These are phyloP conservation scores for Plectosphaerella plurivora DNA, from an alignment of 2,329 filamentous ascomycete species.

Conservation along the genomic window DNA sequence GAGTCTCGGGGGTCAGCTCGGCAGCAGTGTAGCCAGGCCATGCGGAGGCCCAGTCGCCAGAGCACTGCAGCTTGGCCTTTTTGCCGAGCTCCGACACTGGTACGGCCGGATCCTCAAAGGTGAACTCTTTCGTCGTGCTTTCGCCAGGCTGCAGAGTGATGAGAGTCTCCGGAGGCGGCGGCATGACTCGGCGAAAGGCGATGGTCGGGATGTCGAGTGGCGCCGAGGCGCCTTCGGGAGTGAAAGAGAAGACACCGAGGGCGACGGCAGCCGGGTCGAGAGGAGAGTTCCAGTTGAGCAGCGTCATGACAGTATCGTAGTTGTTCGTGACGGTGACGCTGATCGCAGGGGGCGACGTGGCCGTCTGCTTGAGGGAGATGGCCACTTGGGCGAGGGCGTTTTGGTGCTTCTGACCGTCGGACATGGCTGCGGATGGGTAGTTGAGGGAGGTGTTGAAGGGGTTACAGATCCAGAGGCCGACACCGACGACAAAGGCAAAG, in stretches of 20 bases:
- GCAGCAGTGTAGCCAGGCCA: constrained; percentile 19
- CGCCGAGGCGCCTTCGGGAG: constrained; percentile 22
- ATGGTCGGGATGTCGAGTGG: constrained; percentile 32
- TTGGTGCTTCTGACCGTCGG: constrained; percentile 1
- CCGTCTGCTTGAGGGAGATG: constrained; percentile 28
- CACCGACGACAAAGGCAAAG: constrained; percentile 2
- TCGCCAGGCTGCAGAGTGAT: constrained; percentile 33
- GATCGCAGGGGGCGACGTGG: constrained; percentile 28
- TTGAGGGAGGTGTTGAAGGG: constrained; percentile 2
- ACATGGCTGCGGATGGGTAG: constrained; percentile 1
- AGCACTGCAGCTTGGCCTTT: constrained; percentile 26
- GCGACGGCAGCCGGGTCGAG: constrained; percentile 36
- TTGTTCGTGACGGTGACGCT: constrained; percentile 34
- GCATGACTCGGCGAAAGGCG: constrained; percentile 34
- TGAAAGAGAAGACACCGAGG: constrained; percentile 36
- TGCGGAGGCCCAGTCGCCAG: constrained; percentile 33
- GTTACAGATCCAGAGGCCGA: constrained; percentile 2
- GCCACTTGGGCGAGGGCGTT: constrained; percentile 17
- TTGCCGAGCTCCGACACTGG: constrained; percentile 25
- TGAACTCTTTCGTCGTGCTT: constrained; percentile 26
- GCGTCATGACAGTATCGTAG: constrained; percentile 29
- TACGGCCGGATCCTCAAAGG: constrained; percentile 30
- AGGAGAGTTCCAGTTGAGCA: constrained; percentile 40
- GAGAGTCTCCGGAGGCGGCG: constrained; percentile 30
- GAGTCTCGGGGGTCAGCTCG: constrained; percentile 7